Base-by-base conservation (phyloP, 768 basidiomycete species). In the Mycena haematopus region DNA sequence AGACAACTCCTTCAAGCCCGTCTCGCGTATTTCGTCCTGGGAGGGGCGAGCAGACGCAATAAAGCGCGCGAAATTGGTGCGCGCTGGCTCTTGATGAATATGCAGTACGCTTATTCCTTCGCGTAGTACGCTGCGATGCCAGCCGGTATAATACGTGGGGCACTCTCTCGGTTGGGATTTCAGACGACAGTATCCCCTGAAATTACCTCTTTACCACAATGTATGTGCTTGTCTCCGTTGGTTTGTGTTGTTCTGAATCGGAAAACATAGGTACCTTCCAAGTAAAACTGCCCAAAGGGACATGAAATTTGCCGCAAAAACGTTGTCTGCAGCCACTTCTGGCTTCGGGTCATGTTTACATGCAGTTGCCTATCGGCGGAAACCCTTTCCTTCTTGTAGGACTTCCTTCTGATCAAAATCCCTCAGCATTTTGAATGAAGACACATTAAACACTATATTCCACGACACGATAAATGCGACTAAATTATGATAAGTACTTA, bases 1-100 rank as follows among this genome's bases (percentile, higher is more conserved):
- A 75, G 95, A 97, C 67, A 93, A 95, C 68, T 75, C 86, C 0
- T 97, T 97, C 78, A 94, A 90, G 68, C 93, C 96, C 0, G 86
- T 96, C 44, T 75, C 86, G 4, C 86, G 92, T 38, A 74, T 96
- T 44, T 95, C 94, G 2, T 91, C 92, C 1, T 89, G 89, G 83
- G 83, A 90, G 66, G 89, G 93, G 19, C 81, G 89, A 15, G 79
- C 86, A 19, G 91, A 93, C 51, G 88, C 94, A 13, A 77, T 90
- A 10, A 86, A 80, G 68, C 83, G 82, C 58, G 90, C 93, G 1
- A 89, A 83, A 75, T 68, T 91, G 58, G 95, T 96, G 65, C 22
- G 87, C 70, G 25, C 24, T 10, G 21, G 44, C 11, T n/a, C 6
- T 15, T 44, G 9, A 31, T 14, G 31, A 50, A 24, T 46, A 22